Evolutionary conservation across 306 rosid genomes (phyloP), one percentile per base, ranked within the genome.

Genomic region (Prunus fruticosa): DNA sequence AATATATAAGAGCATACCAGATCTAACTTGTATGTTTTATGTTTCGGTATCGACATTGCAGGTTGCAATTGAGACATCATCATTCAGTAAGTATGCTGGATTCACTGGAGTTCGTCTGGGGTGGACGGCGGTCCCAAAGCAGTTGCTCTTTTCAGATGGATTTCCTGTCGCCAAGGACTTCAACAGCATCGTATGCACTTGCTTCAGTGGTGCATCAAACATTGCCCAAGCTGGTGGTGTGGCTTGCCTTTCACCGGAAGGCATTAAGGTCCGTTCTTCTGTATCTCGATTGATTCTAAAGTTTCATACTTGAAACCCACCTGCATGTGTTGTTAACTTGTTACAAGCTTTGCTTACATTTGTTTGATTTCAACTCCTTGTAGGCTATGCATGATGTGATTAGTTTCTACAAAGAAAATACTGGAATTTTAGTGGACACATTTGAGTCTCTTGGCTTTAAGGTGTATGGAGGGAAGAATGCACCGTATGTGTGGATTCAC

Each of bases 401-500:
- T 65, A 92, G 90, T 67, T 96, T 91, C 93, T 96, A 96, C 93
- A 96, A 86, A 81, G 99, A 96, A 80, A 96, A 96, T 25, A 82
- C 97, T 6, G 62, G 71, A 32, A 91, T 96, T 78, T 87, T 96
- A 69, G 79, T 87, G 80, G 98, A 92, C 50, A 96, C 99, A 25
- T 92, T 96, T 60, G 84, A 91, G 45, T 91, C 99, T 12, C 99
- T 92, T n/a, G 99, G 99, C 38, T 92, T 92, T 64, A 92, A 91
- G 25, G 98, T 91, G 30, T 92, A 92, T 71, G 99, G 99, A 67
- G 99, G 99, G 53, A 91, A 87, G 79, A 80, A 83, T 77, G 97
- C 98, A 50, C 99, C 98, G 2, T 96, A 96, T 49, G 99, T 92
- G 79, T 96, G 99, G 99, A 92, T 96, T 41, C 97, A 91, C 79